Evolutionary conservation across 257 asterid genomes (phyloP), one percentile per base, ranked within the genome.

Genomic region (Ehretia macrophylla): DNA sequence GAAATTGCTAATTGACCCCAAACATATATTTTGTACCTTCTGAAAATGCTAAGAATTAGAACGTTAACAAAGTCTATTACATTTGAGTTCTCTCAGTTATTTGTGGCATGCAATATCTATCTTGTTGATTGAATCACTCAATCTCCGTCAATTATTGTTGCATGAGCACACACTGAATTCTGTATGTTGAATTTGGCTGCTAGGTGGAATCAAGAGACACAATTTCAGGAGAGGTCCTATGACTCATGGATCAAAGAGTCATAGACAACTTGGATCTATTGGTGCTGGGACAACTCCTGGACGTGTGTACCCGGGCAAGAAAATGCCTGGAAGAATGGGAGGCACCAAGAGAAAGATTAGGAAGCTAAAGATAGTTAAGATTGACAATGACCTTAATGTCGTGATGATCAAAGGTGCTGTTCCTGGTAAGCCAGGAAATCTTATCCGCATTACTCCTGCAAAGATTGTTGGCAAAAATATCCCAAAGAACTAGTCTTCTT

Each of bases 271-370:
- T 0, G 99, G 99, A 8, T 92, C 99, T 14, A 92, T 92, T 53
- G 99, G 97, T 52, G 99, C 99, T 5, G 99, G 99, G 6, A 92
- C 97, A 8, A 92, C 99, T 5, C 99, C 99, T 8, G 99, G 99
- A 18, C 88, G 95, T 0, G 99, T 92, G 14, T 92, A 88, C 67
- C 49, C 49, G 50, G 99, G 99, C 51, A 92, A 92, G 94, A 92
- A 92, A 73, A 92, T 92, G 99, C 96, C 99, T 0, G 99, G 99
- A 63, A 75, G 95, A 72, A 88, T 92, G 99, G 99, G 99, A 27
- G 96, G 96, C 52, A 73, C 88, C n/a, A 83, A 83, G 76, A 78
- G 79, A 0, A 92, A 92, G 91, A 86, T 84, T 1, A 69, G 96
- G 60, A 92, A 92, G 81, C 82, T 92, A 59, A 80, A 78, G 89